Conservation (phyloP, 805 yeast species). For the Kodamaea nitidulidarum region DNA sequence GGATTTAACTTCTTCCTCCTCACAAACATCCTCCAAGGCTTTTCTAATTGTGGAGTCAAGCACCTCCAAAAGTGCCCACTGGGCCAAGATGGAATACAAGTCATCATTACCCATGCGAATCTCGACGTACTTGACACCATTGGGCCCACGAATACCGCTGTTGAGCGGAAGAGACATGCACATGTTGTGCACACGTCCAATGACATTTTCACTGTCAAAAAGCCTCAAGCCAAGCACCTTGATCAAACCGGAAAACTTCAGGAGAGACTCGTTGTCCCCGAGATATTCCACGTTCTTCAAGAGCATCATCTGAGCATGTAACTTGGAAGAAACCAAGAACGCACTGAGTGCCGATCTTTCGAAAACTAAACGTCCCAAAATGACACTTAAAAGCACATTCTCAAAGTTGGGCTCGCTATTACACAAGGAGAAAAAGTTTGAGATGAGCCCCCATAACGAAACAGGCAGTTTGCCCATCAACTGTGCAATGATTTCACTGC, state of each 20-base stretch:
- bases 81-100: constrained; percentile 25
- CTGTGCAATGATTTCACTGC: not conserved
- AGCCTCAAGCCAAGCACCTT: constrained; percentile 29
- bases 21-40: constrained; percentile 20
- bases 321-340: not conserved
- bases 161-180: constrained; percentile 21
- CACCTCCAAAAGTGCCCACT: constrained; percentile 37
- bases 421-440: constrained; percentile 24
- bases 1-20: constrained; percentile 5
- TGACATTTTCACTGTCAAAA: constrained; percentile 22
- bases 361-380: constrained; percentile 27
- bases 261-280: constrained; percentile 22
- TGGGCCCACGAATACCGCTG: constrained; percentile 11
- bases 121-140: constrained; percentile 30
- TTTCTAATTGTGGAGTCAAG: constrained; percentile 28
- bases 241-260: constrained; percentile 22
- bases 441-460: not conserved
- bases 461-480: not conserved
- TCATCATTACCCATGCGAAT: constrained; percentile 15
- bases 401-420: constrained; percentile 32
- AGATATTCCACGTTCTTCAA: constrained; percentile 28
- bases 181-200: constrained; percentile 27
- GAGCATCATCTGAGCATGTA: constrained; percentile 17
- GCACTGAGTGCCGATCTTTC: constrained; percentile 10
- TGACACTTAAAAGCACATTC: constrained; percentile 26